phyloP scores from a whole-genome alignment of 495 filamentous ascomycete genomes.

The Bathelium albidoporum region DNA sequence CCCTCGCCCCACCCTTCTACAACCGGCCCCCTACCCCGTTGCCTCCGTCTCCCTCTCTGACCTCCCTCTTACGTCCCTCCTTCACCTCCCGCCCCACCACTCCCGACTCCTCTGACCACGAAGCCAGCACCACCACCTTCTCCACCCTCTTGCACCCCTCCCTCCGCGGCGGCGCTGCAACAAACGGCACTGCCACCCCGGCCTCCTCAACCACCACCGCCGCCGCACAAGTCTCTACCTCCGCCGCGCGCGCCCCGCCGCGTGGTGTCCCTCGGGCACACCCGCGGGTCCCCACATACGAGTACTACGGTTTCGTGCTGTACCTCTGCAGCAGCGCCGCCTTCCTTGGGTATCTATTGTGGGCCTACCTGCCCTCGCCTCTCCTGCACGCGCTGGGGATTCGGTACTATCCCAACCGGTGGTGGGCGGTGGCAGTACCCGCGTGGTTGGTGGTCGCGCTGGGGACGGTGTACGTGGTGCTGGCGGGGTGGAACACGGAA shows the following conservation, averaged over 20 bases:
- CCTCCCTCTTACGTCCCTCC: conserved; percentile 77
- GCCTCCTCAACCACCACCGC: conserved; percentile 53
- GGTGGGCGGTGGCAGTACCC: conserved; percentile 92
- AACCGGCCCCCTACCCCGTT: conserved; percentile 51
- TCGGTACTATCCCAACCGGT: conserved; percentile 91
- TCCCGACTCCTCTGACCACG: conserved; percentile 81
- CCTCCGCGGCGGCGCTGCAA: conserved; percentile 15
- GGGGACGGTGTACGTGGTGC: conserved; percentile 86
- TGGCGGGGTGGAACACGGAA: conserved; percentile 83
- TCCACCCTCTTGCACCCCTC: conserved; percentile 24
- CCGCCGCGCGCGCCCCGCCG: conserved; percentile 51
- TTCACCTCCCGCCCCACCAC: conserved; percentile 72
- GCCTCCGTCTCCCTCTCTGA: conserved; percentile 86
- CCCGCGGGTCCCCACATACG: conserved; percentile 92
- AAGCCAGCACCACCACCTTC: conserved; percentile 72
- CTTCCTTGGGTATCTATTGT: conserved; percentile 85
- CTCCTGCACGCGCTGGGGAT: conserved; percentile 90
- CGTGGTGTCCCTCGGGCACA: conserved; percentile 72
- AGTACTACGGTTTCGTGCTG: conserved; percentile 97
- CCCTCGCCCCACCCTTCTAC: conserved; percentile 38
- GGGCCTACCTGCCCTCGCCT: conserved; percentile 85
- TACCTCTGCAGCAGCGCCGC: conserved; percentile 73
- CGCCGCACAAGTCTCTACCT: conserved; percentile 42
- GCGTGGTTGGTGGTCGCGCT: conserved; percentile 80
- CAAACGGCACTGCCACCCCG: conserved; percentile 33